Evolutionary conservation across 495 filamentous ascomycete species (phyloP).

Genomic region (Pyronema omphalodes): DNA sequence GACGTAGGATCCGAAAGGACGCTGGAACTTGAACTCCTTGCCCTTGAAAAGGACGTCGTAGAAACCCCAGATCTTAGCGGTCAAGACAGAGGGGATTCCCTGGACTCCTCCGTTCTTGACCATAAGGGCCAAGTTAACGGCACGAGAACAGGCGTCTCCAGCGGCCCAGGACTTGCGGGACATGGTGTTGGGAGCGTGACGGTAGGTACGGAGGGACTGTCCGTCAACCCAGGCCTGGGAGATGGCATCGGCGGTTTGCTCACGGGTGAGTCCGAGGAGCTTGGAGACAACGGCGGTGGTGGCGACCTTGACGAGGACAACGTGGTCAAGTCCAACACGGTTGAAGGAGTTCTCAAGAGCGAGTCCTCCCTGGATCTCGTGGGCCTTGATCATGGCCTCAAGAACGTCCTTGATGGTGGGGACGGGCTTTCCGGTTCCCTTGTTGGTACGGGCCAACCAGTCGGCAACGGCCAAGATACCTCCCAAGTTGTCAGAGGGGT

Average conservation of each 20-base stretch:
- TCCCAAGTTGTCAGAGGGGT: slow-evolving; percentile 91
- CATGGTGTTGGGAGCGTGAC: slow-evolving; percentile 97
- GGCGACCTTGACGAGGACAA: slow-evolving; percentile 93
- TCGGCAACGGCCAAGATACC: slow-evolving; percentile 92
- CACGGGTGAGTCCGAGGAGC: slow-evolving; percentile 74
- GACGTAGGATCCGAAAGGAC: slow-evolving; percentile 90
- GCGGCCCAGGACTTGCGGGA: slow-evolving; percentile 98
- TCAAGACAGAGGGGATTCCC: slow-evolving; percentile 79
- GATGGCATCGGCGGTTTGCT: slow-evolving; percentile 85
- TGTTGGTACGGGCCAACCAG: slow-evolving; percentile 93
- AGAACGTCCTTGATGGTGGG: slow-evolving; percentile 70
- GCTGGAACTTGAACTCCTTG: slow-evolving; percentile 88
- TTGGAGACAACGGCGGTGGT: slow-evolving; percentile 85
- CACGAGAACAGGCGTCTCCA: slow-evolving; percentile 90
- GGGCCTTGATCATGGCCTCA: slow-evolving; percentile 98
- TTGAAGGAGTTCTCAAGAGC: slow-evolving; percentile 96
- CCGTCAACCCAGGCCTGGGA: slow-evolving; percentile 97
- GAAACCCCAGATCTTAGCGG: slow-evolving; percentile 91
- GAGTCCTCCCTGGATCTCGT: slow-evolving; percentile 96
- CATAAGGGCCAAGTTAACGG: slow-evolving; percentile 86
- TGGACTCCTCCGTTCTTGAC: slow-evolving; percentile 70
- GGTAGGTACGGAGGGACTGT: slow-evolving; percentile 86
- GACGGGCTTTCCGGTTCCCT: slow-evolving; percentile 47
- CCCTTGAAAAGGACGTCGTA: slow-evolving; percentile 96
- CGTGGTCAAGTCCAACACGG: slow-evolving; percentile 93